Percentiles rank a stretch among this genome's conserved stretches.
These are phyloP conservation scores for Verticillium longisporum DNA, from an alignment of 2,329 filamentous ascomycete species.

Conservation along the genomic window DNA sequence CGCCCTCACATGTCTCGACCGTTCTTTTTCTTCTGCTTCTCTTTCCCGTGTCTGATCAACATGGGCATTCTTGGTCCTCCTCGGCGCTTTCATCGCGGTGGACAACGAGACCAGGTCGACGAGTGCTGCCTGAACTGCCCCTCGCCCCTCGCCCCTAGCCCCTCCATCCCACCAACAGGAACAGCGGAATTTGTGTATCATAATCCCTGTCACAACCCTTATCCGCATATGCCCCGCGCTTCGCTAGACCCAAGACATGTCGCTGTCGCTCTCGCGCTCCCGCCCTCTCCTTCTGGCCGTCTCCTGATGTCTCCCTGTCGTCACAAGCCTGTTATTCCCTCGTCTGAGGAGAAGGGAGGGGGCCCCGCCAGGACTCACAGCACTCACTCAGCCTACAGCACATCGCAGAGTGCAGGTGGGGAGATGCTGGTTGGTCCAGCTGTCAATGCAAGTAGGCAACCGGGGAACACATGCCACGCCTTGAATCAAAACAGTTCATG, in stretches of 20 bases:
- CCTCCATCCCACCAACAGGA: not conserved
- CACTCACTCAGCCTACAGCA: not conserved
- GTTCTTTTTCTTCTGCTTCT: not conserved
- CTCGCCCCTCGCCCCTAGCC: not conserved
- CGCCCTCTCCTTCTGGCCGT: not conserved
- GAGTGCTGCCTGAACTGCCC: not conserved
- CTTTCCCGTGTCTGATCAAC: not conserved
- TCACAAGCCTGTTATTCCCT: not conserved
- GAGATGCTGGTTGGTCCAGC: not conserved
- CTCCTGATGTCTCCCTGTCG: not conserved
- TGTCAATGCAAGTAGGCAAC: not conserved
- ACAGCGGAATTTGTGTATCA: slow-evolving; percentile 13
- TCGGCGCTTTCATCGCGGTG: not conserved
- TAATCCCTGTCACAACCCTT: slow-evolving; percentile 13
- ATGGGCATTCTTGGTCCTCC: not conserved
- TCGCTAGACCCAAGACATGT: slow-evolving; percentile 1
- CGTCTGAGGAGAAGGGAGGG: not conserved
- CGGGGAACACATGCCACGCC: not conserved
- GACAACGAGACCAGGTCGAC: not conserved
- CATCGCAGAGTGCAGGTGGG: not conserved
- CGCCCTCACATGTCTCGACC: not conserved
- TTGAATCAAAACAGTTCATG: not conserved
- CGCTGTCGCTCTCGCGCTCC: not conserved
- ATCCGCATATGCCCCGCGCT: slow-evolving; percentile 12
- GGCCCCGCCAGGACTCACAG: not conserved